Base-by-base conservation (phyloP, 208 protist genomes). In the Trichomonas tenax region DNA sequence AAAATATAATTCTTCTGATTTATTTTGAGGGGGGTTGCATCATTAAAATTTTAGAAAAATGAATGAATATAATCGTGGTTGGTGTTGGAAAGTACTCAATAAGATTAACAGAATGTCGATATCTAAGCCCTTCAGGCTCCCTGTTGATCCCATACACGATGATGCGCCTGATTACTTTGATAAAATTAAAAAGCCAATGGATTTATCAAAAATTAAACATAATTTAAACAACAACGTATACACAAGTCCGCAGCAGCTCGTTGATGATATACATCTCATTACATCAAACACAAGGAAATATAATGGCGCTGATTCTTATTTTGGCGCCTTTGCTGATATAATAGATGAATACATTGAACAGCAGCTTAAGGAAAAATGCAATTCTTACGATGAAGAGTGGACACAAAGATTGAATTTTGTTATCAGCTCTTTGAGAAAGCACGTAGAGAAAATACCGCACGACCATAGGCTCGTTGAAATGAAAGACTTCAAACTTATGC, bases 161-260 rank as follows among this genome's bases (percentile, higher is more conserved):
- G 81, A 34, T 38, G 82, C 82, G 0, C n/a, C 34, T 48, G 82
- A 90, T 48, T 90, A 90, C 17, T 31, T 90, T 0, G 40, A 90
- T n/a, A 86, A 86, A 34, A 86, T 86, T 26, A 86, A 86, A 41
- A 36, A 86, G 17, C 95, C 95, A 89, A 96, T 96, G 95, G 95
- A 96, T 38, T 81, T 96, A 17, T 23, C 23, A n/a, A 96, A 17
- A 81, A 72, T 96, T 10, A 89, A 96, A 31, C 15, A 48, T 9
- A 96, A 96, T 10, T 51, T 96, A 46, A 6, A 23, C 15, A 23
- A n/a, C 26, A 46, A 36, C 10, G 46, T 40, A 63, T 90, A 89
- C 36, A 17, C 72, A 40, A 96, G 3, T 1, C 23, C n/a, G n/a
- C 31, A 89, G 38, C 11, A 36, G 21, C 44, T 95, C n/a, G 34